Evolutionary conservation across 768 basidiomycete species (phyloP), one percentile per base, ranked within the genome.

Genomic region (Glaciozyma antarctica): DNA sequence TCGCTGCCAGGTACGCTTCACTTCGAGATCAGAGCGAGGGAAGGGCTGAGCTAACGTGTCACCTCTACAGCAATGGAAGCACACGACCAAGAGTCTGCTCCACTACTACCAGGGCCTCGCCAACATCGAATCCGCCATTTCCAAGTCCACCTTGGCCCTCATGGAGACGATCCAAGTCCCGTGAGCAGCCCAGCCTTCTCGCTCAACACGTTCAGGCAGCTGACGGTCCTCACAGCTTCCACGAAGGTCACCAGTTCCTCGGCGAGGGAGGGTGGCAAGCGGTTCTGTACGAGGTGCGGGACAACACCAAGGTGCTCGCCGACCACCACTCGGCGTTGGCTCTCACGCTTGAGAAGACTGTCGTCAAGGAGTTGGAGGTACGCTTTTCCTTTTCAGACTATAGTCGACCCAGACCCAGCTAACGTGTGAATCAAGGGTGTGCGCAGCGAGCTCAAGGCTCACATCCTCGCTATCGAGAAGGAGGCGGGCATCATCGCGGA

Each of bases 381-480:
- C n/a, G 49, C 26, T 10, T 24, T 22, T 13, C 47, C 22, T 10
- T 6, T 22, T 7, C 7, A 2, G 6, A 21, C 49, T n/a, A 8
- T 19, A 9, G 47, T 12, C 24, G 8, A 22, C n/a, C 1, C n/a
- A 24, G 8, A 22, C n/a, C 1, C n/a, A 24, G 49, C 49, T 51
- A 24, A 51, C 49, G 49, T 3, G 49, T n/a, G 21, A 12, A 28
- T 21, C 2, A 26, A 54, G 53, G 26, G 30, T 4, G 58, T 71
- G 30, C 45, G 69, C 19, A 49, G 32, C 22, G 61, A 71, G 28
- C 59, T 71, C 66, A 71, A 71, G 69, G 9, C 56, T 16, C 69
- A 71, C 63, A 71, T 71, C 63, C 15, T 57, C 83, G 90, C 88
- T 51, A 85, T 71, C 47, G 69, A 71, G 69, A 71, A 71, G 69